Evolutionary conservation across 331 rosid species (phyloP), one percentile per base, ranked within the genome.

Genomic region (Malus hybrid): DNA sequence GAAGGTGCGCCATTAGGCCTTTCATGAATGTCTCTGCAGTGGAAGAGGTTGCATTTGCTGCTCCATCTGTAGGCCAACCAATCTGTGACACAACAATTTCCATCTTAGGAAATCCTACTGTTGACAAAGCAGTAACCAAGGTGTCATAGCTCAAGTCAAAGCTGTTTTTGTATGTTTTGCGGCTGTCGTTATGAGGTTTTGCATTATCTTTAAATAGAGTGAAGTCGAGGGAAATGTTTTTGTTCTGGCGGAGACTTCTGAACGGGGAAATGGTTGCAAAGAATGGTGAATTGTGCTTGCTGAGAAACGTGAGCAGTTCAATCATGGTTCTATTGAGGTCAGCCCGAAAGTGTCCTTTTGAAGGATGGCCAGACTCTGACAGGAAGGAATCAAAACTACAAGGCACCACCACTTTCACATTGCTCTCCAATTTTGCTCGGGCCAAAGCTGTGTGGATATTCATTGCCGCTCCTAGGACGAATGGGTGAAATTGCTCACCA

Each of bases 51-150:
- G 97, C 98, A 48, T 83, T 85, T 48, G 79, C 73, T 68, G 90
- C 89, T 81, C 94, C 98, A 52, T 93, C 98, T 9, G 98, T 91
- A 20, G 98, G 98, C 98, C 98, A 93, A 78, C 98, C 97, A 70
- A 91, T 87, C 82, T 93, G 93, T 2, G 93, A 86, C 79, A 93
- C 90, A 24, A 90, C 87, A 71, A 91, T 81, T 33, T 87, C 88
- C 79, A 82, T 88, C 33, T 80, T 76, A 28, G 96, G 83, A 83
- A 86, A 93, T 77, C 96, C 96, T 4, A 15, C 84, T 8, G 39
- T 64, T 33, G 97, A 88, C 78, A 90, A 77, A 14, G 86, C 88
- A 72, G 89, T 67, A 63, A 83, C 83, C 70, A 86, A 82, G 15
- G 87, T 91, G 75, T 91, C 97, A 50, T 91, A 85, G 88, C 88